A percentile compares a stretch with the other conserved stretches of the same genome.
Evolutionary conservation across 129 eudicot species (phyloP).

Genomic region (Escallonia herrerae): DNA sequence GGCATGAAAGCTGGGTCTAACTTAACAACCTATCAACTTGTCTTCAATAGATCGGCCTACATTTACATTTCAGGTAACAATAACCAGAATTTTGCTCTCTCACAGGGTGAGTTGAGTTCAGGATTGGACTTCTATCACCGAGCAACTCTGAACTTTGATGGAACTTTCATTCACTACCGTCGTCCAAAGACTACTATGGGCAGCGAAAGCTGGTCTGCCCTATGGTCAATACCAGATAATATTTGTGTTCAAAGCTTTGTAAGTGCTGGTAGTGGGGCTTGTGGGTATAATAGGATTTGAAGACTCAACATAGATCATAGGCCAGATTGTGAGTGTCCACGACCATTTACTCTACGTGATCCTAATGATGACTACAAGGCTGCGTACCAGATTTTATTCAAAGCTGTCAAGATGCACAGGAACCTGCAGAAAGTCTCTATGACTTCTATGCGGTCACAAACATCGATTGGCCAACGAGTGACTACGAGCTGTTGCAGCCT

Average conservation of each 20-base stretch:
- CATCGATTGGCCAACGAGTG: slow-evolving; percentile 13
- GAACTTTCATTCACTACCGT: slow-evolving; percentile 20
- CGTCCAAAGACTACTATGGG: slow-evolving; percentile 7
- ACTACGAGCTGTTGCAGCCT: slow-evolving; percentile 10
- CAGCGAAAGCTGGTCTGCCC: neutral
- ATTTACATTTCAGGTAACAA: slow-evolving; percentile 5
- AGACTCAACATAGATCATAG: slow-evolving; percentile 5
- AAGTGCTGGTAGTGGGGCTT: slow-evolving; percentile 3
- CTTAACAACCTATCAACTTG: neutral
- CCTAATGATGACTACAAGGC: slow-evolving; percentile 13
- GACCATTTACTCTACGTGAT: slow-evolving; percentile 4
- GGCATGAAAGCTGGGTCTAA: neutral
- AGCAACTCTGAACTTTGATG: slow-evolving; percentile 23
- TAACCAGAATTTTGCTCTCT: neutral
- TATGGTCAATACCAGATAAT: slow-evolving; percentile 6
- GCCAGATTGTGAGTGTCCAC: slow-evolving; percentile 21
- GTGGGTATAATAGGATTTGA: slow-evolving; percentile 33
- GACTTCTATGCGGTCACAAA: neutral
- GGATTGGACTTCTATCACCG: slow-evolving; percentile 10
- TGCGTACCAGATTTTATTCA: slow-evolving; percentile 18
- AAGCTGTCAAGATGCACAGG: neutral
- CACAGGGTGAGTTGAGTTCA: neutral
- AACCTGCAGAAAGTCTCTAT: neutral
- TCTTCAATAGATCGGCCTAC: slow-evolving; percentile 18
- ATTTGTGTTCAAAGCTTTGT: neutral